Evolutionary conservation across 768 basidiomycete species (phyloP).

Genomic region (Hypholoma fasciculare): DNA sequence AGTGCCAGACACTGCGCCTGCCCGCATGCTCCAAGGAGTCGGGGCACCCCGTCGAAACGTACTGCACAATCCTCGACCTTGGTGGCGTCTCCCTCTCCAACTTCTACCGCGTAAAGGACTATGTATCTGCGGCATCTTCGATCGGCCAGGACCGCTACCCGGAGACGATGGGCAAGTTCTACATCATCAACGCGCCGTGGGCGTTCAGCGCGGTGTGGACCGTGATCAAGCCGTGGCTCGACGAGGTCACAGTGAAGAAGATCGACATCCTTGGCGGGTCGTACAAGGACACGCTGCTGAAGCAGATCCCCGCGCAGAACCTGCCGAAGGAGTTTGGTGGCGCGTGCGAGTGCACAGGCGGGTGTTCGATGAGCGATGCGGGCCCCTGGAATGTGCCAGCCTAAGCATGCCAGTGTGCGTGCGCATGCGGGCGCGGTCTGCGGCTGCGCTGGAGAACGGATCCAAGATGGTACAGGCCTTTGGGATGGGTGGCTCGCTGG

Average conservation of each 20-base stretch:
- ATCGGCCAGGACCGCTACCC: slow-evolving; percentile 94
- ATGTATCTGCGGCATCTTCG: slow-evolving; percentile 69
- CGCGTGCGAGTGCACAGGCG: slow-evolving; percentile 69
- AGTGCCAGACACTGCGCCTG: slow-evolving; percentile 75
- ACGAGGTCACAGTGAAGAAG: slow-evolving; percentile 93
- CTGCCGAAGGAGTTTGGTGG: slow-evolving; percentile 89
- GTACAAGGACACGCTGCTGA: slow-evolving; percentile 76
- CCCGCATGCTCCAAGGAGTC: slow-evolving; percentile 70
- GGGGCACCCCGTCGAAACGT: slow-evolving; percentile 93
- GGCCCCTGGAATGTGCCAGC: slow-evolving; percentile 80
- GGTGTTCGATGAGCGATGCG: slow-evolving; percentile 86
- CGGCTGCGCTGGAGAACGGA: neutral
- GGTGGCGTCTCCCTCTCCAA: slow-evolving; percentile 63
- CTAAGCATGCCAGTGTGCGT: neutral
- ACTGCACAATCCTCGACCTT: slow-evolving; percentile 97
- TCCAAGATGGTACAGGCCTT: no score
- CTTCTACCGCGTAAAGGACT: slow-evolving; percentile 93
- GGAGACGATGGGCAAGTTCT: slow-evolving; percentile 97
- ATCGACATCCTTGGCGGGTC: slow-evolving; percentile 81
- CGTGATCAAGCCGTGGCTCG: slow-evolving; percentile 90
- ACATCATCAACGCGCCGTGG: slow-evolving; percentile 98
- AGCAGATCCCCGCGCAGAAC: slow-evolving; percentile 83
- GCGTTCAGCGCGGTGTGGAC: slow-evolving; percentile 87
- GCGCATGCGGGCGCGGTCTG: neutral
- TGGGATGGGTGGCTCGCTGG: no score